phyloP scores from a whole-genome alignment of 2,329 filamentous ascomycete species.

The Penicillium sp. region DNA sequence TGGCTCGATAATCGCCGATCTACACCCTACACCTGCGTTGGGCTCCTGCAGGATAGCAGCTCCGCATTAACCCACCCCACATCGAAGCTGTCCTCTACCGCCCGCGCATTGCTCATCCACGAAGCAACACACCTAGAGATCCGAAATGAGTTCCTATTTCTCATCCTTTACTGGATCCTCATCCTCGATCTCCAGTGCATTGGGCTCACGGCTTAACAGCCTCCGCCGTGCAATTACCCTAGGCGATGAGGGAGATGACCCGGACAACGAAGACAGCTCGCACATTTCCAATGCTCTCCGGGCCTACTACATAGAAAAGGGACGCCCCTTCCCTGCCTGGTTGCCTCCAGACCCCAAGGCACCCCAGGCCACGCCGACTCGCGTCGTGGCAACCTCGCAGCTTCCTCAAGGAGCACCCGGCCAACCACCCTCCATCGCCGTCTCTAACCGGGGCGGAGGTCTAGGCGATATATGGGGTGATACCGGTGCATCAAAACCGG shows the following conservation, averaged over 20 bases:
- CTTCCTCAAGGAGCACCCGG: constrained; percentile 44
- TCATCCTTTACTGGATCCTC: constrained; percentile 54
- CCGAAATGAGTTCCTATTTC: constrained; percentile 71
- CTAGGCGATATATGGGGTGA: constrained; percentile 59
- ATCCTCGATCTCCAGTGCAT: constrained; percentile 45
- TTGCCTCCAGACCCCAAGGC: constrained; percentile 84
- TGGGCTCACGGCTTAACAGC: constrained; percentile 55
- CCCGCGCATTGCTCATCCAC: constrained; percentile 3
- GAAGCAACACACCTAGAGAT: constrained; percentile 17
- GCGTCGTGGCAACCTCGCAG: constrained; percentile 50
- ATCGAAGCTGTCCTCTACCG: constrained; percentile 14
- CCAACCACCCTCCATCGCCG: constrained; percentile 28
- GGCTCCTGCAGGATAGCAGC: constrained; percentile 8
- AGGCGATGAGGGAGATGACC: constrained; percentile 42
- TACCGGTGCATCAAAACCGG: constrained; percentile 28
- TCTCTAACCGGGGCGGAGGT: constrained; percentile 34
- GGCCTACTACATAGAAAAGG: constrained; percentile 87
- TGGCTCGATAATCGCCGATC: background rate
- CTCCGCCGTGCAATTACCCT: constrained; percentile 48
- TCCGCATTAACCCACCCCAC: constrained; percentile 25
- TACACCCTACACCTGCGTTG: background rate
- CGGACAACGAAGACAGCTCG: constrained; percentile 70
- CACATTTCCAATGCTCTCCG: constrained; percentile 91
- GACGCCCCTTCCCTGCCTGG: constrained; percentile 75
- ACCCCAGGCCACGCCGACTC: constrained; percentile 49